Base-by-base conservation (phyloP, 1,284 basidiomycete genomes). In the Chondrostereum purpureum region DNA sequence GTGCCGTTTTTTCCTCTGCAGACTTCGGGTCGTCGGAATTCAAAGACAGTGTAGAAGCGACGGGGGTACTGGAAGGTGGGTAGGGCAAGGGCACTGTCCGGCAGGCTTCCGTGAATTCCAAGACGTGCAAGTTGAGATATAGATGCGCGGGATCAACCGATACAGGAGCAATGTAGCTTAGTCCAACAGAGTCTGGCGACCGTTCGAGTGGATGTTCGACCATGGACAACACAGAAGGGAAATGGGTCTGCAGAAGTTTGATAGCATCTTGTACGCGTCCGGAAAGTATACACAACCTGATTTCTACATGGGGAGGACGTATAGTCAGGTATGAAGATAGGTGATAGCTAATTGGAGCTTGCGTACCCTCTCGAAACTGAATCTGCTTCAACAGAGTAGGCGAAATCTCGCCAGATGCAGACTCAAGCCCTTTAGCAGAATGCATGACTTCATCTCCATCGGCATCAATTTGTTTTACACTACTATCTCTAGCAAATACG, bases 41-140 rank as follows among this genome's bases (percentile, higher is more conserved):
- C 23, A 23, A 16, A 23, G 44, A 37, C 36, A 48, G 40, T 44
- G 40, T 18, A 18, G 51, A 49, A 33, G 43, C 43, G 16, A 14
- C 13, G 17, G 8, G 40, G 18, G 50, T 49, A 3, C 49, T 39
- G 13, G 48, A 36, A 3, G 63, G 62, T 31, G 65, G 58, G 54
- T 75, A 77, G 3, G 65, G 63, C 2, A 88, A 69, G 11, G 86
- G 81, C 3, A 78, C 61, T 0, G 84, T 82, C 23, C 91, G 80
- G 50, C 87, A 82, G 5, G 82, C 73, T 61, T 94, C 91, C 54
- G 88, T 80, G 64, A 92, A 93, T 0, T 78, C 77, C 38, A 87
- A 80, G 27, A 93, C 86, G 53, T 85, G 86, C 39, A 94, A 75
- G 56, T 93, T 92, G 52, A 94, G 75, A 27, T 72, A 68, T 39